A percentile compares a stretch with the other conserved stretches of the same genome.
Evolutionary conservation across 306 rosid species (phyloP).

Genomic region (Medicago lupulina): DNA sequence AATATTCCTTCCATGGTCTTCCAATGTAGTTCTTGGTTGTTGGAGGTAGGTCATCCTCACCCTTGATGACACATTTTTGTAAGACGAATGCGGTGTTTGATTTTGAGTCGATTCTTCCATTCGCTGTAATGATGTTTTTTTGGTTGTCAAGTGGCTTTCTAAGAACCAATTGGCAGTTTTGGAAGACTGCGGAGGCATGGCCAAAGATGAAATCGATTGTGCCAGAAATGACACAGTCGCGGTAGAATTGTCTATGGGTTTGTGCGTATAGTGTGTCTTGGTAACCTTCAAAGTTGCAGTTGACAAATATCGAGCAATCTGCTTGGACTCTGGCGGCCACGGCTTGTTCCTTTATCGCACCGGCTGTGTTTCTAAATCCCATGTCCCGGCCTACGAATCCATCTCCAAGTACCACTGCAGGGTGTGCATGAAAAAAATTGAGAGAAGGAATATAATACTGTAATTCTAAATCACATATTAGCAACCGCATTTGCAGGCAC

Average conservation of each 20-base stretch:
- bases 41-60: constrained; percentile 43
- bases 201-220: constrained; percentile 87
- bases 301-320: constrained; percentile 58
- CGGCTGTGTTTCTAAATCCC: constrained; percentile 85
- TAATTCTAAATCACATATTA: background rate
- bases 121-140: constrained; percentile 71
- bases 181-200: constrained; percentile 69
- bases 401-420: constrained; percentile 71
- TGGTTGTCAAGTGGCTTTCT: constrained; percentile 66
- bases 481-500: background rate
- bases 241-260: constrained; percentile 74
- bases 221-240: constrained; percentile 66
- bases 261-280: constrained; percentile 77
- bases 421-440: background rate
- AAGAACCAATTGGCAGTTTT: constrained; percentile 57
- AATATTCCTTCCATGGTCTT: constrained; percentile 79
- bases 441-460: background rate
- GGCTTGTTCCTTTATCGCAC: constrained; percentile 73
- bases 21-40: constrained; percentile 66
- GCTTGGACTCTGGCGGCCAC: constrained; percentile 73
- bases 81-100: constrained; percentile 67
- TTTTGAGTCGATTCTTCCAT: constrained; percentile 55
- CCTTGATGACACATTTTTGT: constrained; percentile 60
- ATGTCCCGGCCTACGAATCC: constrained; percentile 69
- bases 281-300: constrained; percentile 78